Evolutionary conservation across 495 filamentous ascomycete genomes (phyloP).

Genomic region (Neurospora tetraspora): DNA sequence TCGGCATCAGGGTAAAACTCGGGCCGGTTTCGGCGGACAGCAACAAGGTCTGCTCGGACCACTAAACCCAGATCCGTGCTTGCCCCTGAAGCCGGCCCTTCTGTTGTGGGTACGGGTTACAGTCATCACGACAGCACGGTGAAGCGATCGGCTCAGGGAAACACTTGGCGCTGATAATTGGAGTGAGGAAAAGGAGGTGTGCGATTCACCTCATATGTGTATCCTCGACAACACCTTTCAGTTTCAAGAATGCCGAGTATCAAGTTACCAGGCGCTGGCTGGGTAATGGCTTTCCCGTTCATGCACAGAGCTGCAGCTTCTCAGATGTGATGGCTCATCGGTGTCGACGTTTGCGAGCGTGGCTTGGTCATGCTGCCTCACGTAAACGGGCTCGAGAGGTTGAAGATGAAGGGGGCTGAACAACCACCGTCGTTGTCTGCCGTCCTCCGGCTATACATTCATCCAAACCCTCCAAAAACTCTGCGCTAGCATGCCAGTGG

Average conservation of each 20-base stretch:
- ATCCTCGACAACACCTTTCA: neutral
- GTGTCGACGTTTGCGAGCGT: neutral
- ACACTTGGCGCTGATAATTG: neutral
- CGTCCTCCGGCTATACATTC: neutral
- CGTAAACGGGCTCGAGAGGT: neutral
- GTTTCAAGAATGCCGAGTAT: neutral
- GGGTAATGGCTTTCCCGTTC: neutral
- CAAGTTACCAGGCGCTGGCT: neutral
- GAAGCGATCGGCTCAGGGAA: neutral
- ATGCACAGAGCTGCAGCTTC: neutral
- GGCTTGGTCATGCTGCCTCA: neutral
- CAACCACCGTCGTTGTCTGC: neutral
- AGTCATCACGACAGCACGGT: neutral
- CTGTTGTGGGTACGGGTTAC: too few relatives aligned
- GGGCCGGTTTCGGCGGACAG: neutral
- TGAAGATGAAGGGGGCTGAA: neutral
- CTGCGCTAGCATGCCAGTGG: neutral
- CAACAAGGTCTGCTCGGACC: neutral
- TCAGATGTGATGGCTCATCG: neutral
- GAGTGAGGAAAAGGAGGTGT: neutral
- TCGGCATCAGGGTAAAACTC: neutral
- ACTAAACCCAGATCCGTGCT: neutral
- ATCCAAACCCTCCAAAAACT: neutral
- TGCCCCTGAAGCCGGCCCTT: neutral
- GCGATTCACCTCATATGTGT: neutral